Evolutionary conservation across 257 asterid genomes (phyloP).

Genomic region (Voacanga thouarsii): DNA sequence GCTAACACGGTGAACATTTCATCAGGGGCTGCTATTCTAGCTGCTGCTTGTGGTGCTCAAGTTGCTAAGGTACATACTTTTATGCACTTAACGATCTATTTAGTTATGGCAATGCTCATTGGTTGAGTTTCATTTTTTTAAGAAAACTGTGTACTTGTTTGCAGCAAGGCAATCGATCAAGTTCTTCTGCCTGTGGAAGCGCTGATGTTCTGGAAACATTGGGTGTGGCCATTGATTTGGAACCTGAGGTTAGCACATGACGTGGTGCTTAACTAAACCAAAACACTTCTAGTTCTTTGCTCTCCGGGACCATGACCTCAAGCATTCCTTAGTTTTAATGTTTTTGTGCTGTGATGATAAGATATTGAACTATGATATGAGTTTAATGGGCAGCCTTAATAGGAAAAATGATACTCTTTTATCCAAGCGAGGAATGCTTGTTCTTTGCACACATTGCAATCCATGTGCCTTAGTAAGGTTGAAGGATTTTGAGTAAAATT

Average conservation of each 20-base stretch:
- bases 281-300: neutral
- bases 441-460: neutral
- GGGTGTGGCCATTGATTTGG: conserved; percentile 62
- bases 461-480: no score
- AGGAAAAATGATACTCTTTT: neutral
- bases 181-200: conserved; percentile 90
- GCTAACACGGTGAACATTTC: conserved; percentile 81
- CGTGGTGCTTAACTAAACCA: neutral
- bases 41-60: conserved; percentile 88
- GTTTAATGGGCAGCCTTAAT: neutral
- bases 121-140: neutral
- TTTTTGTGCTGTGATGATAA: neutral
- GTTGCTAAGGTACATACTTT: conserved; percentile 63
- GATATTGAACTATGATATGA: neutral
- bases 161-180: conserved; percentile 91
- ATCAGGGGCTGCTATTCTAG: conserved; percentile 82
- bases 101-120: neutral
- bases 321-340: neutral
- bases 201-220: conserved; percentile 80
- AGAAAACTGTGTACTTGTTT: neutral
- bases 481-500: no score
- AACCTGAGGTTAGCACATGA: conserved; percentile 56
- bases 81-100: neutral
- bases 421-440: neutral
- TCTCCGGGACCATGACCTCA: neutral